Evolutionary conservation across 83 land plant species (phyloP).

Genomic region (Diphasiastrum complanatum): DNA sequence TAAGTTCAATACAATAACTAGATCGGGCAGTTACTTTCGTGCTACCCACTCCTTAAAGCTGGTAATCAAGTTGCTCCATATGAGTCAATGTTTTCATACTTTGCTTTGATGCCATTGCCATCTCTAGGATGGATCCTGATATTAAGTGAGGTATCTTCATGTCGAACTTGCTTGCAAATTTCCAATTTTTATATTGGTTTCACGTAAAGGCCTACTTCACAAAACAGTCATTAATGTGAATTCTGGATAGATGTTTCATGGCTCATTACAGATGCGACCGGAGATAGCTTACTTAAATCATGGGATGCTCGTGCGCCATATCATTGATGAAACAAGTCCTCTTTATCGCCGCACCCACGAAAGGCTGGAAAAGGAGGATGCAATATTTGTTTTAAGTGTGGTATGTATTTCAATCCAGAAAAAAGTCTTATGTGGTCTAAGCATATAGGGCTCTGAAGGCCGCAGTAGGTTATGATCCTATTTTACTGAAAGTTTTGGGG

Average conservation of each 20-base stretch:
- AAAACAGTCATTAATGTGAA: not conserved
- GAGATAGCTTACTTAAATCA: slow-evolving; percentile 31
- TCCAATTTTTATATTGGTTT: not conserved
- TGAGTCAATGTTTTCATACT: not conserved
- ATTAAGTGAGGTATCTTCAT: too few species aligned
- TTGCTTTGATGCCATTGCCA: not conserved
- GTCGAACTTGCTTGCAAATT: slow-evolving; percentile 5
- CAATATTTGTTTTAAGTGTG: slow-evolving; percentile 33
- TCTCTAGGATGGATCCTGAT: too few species aligned
- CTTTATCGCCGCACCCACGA: slow-evolving; percentile 31
- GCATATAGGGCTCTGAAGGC: too few species aligned
- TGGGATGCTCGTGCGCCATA: slow-evolving; percentile 44
- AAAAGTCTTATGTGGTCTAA: too few species aligned
- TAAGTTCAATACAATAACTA: slow-evolving; percentile 33
- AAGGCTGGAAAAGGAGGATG: slow-evolving; percentile 35
- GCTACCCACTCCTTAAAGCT: slow-evolving; percentile 33
- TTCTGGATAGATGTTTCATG: slow-evolving; percentile 23
- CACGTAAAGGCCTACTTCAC: too few species aligned
- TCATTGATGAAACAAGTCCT: slow-evolving; percentile 42
- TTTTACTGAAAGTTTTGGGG: too few species aligned
- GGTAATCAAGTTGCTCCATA: slow-evolving; percentile 13
- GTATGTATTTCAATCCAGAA: too few species aligned
- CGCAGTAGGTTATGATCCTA: too few species aligned
- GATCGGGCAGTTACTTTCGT: slow-evolving; percentile 32
- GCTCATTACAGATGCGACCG: slow-evolving; percentile 30